Evolutionary conservation across 805 yeast species (phyloP).

Genomic region (Saturnispora bothae): DNA sequence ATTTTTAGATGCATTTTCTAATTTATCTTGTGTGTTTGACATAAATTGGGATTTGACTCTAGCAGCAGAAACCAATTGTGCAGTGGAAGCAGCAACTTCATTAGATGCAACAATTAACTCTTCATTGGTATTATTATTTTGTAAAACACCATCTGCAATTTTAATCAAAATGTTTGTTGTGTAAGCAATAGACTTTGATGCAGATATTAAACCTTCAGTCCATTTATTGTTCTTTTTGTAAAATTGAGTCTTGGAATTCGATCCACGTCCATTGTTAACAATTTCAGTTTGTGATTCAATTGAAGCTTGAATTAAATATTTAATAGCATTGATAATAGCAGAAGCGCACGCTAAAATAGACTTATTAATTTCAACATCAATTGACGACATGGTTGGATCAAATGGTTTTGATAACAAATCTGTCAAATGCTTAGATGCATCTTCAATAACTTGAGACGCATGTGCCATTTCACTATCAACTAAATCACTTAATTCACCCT

Average conservation of each 20-base stretch:
- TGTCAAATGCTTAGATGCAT: conserved; percentile 52
- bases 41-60: conserved; percentile 72
- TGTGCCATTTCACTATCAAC: conserved; percentile 65
- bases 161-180: conserved; percentile 73
- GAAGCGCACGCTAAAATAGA: conserved; percentile 70
- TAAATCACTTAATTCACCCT: conserved; percentile 53
- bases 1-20: conserved; percentile 57
- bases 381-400: conserved; percentile 42
- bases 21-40: conserved; percentile 64
- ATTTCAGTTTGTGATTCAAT: conserved; percentile 76
- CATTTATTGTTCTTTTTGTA: conserved; percentile 83
- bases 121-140: conserved; percentile 53
- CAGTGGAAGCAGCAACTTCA: conserved; percentile 87
- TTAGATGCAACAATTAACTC: conserved; percentile 83
- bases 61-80: conserved; percentile 85
- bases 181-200: conserved; percentile 77
- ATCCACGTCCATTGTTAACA: conserved; percentile 50
- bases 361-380: conserved; percentile 60
- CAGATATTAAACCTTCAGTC: conserved; percentile 90
- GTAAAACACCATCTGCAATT: conserved; percentile 78
- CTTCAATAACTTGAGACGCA: conserved; percentile 60
- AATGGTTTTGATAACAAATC: conserved; percentile 38
- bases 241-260: conserved; percentile 57
- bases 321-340: conserved; percentile 71
- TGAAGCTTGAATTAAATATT: conserved; percentile 60